phyloP scores from a whole-genome alignment of 106 monocot species.

The Cymbidium sinense region DNA sequence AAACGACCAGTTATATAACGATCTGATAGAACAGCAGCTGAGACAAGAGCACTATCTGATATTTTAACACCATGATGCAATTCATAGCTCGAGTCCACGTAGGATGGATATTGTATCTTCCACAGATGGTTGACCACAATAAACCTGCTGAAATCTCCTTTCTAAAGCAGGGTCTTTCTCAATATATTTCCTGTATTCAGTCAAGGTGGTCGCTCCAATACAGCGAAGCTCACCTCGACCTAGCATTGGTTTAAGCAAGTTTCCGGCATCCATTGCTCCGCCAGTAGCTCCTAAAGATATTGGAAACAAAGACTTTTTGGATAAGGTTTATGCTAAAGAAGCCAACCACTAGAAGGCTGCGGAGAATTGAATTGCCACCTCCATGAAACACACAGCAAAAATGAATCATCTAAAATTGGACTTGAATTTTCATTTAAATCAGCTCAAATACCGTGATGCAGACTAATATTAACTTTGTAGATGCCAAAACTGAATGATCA shows the following conservation, averaged over 20 bases:
- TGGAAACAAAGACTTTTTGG: not conserved
- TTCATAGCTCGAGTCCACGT: conserved; percentile 75
- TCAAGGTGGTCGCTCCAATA: conserved; percentile 86
- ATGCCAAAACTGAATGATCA: no score
- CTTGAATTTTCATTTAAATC: no score
- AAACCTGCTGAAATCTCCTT: conserved; percentile 86
- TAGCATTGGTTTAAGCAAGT: conserved; percentile 83
- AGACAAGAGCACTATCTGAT: conserved; percentile 76
- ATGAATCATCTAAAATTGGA: no score
- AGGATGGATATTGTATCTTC: conserved; percentile 86
- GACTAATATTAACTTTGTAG: no score
- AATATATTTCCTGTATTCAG: conserved; percentile 85
- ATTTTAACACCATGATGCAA: conserved; percentile 91
- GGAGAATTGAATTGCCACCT: no score
- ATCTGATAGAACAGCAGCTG: conserved; percentile 72
- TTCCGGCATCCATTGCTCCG: conserved; percentile 90
- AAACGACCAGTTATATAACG: conserved; percentile 78
- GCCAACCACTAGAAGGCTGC: no score
- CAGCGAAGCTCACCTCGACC: conserved; percentile 86
- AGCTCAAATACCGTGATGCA: no score
- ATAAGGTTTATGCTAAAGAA: not conserved
- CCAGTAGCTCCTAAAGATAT: conserved; percentile 54
- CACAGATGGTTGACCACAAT: conserved; percentile 75
- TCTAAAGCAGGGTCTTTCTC: conserved; percentile 89
- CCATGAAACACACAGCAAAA: no score